Evolutionary conservation across 2,329 filamentous ascomycete genomes (phyloP).

Genomic region (Aspergillus pseudoglaucus): DNA sequence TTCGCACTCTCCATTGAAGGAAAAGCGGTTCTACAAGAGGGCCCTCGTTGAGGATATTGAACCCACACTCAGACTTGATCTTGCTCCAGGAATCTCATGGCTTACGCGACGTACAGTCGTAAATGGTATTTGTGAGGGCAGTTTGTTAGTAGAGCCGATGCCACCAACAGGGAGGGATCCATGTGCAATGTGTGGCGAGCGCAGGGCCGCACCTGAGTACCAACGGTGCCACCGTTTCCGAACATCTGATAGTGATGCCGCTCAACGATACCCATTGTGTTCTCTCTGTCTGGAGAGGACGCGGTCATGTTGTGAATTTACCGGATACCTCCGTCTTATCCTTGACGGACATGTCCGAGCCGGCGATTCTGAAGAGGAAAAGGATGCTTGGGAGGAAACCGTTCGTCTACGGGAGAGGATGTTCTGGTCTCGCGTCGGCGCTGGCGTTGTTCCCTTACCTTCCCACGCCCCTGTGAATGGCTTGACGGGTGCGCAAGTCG

Average conservation of each 20-base stretch:
- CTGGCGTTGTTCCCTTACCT: conserved; percentile 71
- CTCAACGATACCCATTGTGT: conserved; percentile 85
- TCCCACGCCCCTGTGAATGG: conserved; percentile 19
- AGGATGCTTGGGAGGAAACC: conserved; percentile 89
- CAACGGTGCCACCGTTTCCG: conserved; percentile 81
- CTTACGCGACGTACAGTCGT: conserved; percentile 80
- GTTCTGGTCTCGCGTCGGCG: conserved; percentile 93
- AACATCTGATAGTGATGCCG: conserved; percentile 76
- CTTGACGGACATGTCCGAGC: conserved; percentile 88
- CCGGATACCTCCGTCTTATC: conserved; percentile 84
- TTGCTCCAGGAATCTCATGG: conserved; percentile 88
- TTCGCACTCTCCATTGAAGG: conserved; percentile 60
- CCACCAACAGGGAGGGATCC: conserved; percentile 56
- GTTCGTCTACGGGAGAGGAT: conserved; percentile 84
- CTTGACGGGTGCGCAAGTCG: not conserved
- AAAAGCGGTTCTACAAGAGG: conserved; percentile 91
- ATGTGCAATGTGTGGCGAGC: conserved; percentile 86
- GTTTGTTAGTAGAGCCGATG: conserved; percentile 82
- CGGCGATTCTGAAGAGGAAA: conserved; percentile 76
- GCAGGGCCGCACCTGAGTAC: conserved; percentile 62
- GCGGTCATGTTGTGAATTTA: conserved; percentile 83
- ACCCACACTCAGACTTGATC: conserved; percentile 82
- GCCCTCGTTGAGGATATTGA: conserved; percentile 86
- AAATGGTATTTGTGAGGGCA: conserved; percentile 74
- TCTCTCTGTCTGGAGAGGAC: conserved; percentile 78